Conservation (phyloP, 1,284 basidiomycete genomes). For the Microbotryum lychnidis-dioicae region DNA sequence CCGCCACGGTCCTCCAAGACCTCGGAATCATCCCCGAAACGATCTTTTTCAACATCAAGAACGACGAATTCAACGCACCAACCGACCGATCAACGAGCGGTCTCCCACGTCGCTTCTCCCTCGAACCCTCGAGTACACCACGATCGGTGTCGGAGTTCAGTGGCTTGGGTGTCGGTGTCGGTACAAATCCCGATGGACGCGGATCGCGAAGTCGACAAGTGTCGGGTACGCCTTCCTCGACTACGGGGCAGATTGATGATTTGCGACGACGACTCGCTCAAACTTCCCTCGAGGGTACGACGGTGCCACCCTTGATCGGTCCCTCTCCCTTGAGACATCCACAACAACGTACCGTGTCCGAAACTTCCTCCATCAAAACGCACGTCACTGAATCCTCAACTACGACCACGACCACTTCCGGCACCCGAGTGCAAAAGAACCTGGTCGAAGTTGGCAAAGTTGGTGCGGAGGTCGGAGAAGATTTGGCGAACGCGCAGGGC, state of each 20-base stretch:
- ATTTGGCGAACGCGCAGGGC: conserved; percentile 31
- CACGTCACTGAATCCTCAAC: background rate
- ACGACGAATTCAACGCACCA: no score
- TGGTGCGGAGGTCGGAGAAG: conserved; percentile 29
- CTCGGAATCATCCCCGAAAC: conserved; percentile 89
- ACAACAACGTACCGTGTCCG: no score
- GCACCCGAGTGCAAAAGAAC: conserved; percentile 29
- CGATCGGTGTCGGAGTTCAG: no score
- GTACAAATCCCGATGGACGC: no score
- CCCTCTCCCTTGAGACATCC: no score
- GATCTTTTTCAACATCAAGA: conserved; percentile 65
- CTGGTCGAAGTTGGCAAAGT: conserved; percentile 31
- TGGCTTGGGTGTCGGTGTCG: no score
- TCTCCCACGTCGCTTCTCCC: conserved; percentile 3
- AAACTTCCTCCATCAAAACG: background rate
- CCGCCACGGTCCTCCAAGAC: conserved; percentile 62
- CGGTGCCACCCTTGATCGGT: no score
- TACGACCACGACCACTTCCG: background rate
- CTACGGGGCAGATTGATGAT: conserved; percentile 47
- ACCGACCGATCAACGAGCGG: conserved; percentile 10
- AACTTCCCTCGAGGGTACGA: no score
- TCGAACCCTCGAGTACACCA: background rate
- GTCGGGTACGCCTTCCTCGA: no score
- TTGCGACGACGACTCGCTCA: conserved; percentile 53
- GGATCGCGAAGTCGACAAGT: no score